Evolutionary conservation across 805 yeast species (phyloP).

Genomic region (Candida endomychidarum): DNA sequence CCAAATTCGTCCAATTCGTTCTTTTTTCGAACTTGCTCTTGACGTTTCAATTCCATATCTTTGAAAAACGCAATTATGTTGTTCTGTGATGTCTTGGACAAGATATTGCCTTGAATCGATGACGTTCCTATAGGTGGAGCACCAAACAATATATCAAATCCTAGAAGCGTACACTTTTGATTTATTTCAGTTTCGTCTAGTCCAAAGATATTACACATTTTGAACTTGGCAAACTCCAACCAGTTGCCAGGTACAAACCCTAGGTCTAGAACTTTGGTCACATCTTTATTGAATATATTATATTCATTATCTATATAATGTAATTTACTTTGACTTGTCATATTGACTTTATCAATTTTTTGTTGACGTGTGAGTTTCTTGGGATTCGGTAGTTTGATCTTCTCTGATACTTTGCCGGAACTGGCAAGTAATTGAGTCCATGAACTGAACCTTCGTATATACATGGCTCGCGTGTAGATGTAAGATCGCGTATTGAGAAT

Average conservation of each 20-base stretch:
- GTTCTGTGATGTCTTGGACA: constrained; percentile 46
- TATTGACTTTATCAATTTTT: constrained; percentile 24
- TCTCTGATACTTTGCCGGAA: constrained; percentile 1
- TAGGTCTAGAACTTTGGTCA: constrained; percentile 36
- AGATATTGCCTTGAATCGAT: constrained; percentile 84
- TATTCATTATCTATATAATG: constrained; percentile 29
- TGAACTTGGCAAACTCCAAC: constrained; percentile 29
- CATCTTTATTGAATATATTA: constrained; percentile 24
- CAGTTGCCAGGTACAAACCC: constrained; percentile 46
- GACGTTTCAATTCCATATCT: constrained; percentile 24
- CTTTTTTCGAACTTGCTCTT: not conserved
- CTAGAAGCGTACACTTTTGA: constrained; percentile 34
- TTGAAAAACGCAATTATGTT: constrained; percentile 26
- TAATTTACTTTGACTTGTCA: constrained; percentile 25
- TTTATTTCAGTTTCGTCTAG: constrained; percentile 25
- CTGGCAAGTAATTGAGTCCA: not conserved
- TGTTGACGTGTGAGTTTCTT: constrained; percentile 21
- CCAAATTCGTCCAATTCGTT: constrained; percentile 7
- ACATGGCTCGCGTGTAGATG: no score
- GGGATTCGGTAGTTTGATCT: not conserved
- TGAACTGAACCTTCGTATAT: constrained; percentile 1
- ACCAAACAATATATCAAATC: constrained; percentile 63
- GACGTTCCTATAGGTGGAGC: constrained; percentile 80
- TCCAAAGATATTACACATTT: constrained; percentile 28
- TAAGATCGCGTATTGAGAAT: no score